Base-by-base conservation (phyloP, 345 rosid species). In the Ailanthus altissimus region DNA sequence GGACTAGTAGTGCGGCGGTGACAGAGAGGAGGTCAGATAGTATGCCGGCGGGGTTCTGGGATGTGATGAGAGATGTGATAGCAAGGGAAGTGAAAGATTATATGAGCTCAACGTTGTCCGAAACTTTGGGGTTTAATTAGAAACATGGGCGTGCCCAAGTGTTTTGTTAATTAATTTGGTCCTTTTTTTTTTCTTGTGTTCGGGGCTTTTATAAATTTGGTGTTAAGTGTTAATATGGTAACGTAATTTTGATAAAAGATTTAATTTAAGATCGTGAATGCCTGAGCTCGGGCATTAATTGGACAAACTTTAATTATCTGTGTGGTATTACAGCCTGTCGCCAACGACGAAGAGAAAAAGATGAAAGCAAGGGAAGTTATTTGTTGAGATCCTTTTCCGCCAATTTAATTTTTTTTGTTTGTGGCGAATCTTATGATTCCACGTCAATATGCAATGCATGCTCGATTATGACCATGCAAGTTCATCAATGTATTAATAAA, bases 81-180 rank as follows among this genome's bases (percentile, higher is more conserved):
- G 92, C 94, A 14, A 88, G 82, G 79, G 94, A 90, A 82, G 94
- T 90, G 49, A 84, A 88, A 70, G 92, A 90, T 3, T 88, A 79
- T 21, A 83, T 90, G 81, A 84, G 78, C 59, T 87, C 90, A 11
- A 70, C 82, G 9, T 45, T 83, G 50, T 46, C 84, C 10, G 83
- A 81, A 25, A 70, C 72, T 42, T 73, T 83, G n/a, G 78, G 84
- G 21, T 83, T 85, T 28, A 80, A 66, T 75, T 87, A 70, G n/a
- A 7, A 54, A 26, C 5, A 23, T 25, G n/a, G 62, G 10, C 32
- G 11, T 40, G 38, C 66, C 26, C 58, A 32, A 32, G 25, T 15
- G 7, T 50, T 21, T 51, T 43, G 21, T 38, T 73, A 53, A 25
- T 77, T 42, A 23, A 68, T 61, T 45, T 13, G 23, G 43, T 50